phyloP scores from a whole-genome alignment of 495 filamentous ascomycete species.

The Xylaria acuta region DNA sequence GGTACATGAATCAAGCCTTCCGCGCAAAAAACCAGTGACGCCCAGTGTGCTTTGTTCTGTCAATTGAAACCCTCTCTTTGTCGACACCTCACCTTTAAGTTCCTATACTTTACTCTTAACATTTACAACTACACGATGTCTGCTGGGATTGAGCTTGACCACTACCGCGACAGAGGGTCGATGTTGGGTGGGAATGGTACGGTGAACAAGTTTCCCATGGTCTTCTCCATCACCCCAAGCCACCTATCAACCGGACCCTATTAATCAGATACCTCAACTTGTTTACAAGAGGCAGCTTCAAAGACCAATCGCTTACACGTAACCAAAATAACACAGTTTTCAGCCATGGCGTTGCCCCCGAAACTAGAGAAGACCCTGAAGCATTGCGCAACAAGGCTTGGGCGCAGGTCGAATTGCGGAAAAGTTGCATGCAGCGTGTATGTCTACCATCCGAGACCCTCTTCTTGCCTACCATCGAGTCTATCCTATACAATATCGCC shows the following conservation, averaged over 20 bases:
- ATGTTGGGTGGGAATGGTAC: background rate
- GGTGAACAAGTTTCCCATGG: too few species aligned
- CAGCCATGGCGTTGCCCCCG: too few species aligned
- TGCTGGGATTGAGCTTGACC: constrained; percentile 10
- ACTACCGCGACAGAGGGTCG: background rate
- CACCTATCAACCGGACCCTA: too few species aligned
- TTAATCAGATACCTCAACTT: too few species aligned
- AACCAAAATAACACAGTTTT: constrained; percentile 65
- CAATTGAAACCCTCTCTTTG: background rate
- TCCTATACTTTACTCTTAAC: background rate
- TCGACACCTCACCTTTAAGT: background rate
- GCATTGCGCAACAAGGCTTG: too few species aligned
- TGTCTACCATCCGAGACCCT: constrained; percentile 4
- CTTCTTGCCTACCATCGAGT: too few species aligned
- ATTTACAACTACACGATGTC: constrained; percentile 4
- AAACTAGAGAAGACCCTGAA: too few species aligned
- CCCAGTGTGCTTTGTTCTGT: background rate
- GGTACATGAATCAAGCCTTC: background rate
- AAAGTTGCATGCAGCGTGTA: constrained; percentile 78
- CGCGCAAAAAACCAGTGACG: background rate
- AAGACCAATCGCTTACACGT: background rate
- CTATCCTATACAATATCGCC: too few species aligned
- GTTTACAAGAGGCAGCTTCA: too few species aligned
- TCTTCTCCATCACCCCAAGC: background rate
- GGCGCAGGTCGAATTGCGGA: too few species aligned